Evolutionary conservation across 352 stramenopile species (phyloP).

Genomic region (Phytophthora meadii): DNA sequence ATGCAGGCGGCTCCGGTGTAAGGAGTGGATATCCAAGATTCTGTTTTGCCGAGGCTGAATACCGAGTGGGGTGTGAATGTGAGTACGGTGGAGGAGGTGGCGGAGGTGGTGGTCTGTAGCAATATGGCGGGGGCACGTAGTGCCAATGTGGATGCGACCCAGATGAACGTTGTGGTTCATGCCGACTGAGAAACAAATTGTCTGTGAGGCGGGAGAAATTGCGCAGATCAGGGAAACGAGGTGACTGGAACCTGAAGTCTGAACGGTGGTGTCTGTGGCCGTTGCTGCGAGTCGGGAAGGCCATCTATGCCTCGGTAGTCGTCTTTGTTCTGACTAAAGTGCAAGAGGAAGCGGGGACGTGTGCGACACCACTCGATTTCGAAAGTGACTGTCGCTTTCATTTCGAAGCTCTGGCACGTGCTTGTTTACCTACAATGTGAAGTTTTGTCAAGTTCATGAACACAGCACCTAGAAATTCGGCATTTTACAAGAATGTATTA

Average conservation of each 20-base stretch:
- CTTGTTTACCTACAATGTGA: constrained; percentile 5
- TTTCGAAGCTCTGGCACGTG: constrained; percentile 2
- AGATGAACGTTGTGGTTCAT: neutral
- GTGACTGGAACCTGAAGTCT: neutral
- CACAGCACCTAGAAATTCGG: neutral
- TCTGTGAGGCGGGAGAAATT: neutral
- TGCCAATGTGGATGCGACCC: constrained; percentile 1
- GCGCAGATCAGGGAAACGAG: constrained; percentile 9
- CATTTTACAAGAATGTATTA: constrained; percentile 10
- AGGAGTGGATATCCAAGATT: neutral
- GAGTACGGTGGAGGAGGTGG: constrained; percentile 3
- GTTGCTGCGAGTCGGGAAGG: neutral
- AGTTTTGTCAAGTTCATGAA: neutral
- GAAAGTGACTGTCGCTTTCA: constrained; percentile 1
- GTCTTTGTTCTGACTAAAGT: neutral
- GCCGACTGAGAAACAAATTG: constrained; percentile 7
- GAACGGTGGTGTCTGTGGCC: constrained; percentile 4
- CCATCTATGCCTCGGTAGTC: neutral
- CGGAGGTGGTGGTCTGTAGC: constrained; percentile 6
- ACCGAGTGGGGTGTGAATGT: neutral
- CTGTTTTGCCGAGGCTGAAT: neutral
- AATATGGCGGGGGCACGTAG: constrained; percentile 4
- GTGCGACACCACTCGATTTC: constrained; percentile 1
- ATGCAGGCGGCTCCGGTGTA: neutral
- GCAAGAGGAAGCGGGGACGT: too few relatives aligned